Evolutionary conservation across 352 stramenopile genomes (phyloP).

Genomic region (Pythium dissotocum): DNA sequence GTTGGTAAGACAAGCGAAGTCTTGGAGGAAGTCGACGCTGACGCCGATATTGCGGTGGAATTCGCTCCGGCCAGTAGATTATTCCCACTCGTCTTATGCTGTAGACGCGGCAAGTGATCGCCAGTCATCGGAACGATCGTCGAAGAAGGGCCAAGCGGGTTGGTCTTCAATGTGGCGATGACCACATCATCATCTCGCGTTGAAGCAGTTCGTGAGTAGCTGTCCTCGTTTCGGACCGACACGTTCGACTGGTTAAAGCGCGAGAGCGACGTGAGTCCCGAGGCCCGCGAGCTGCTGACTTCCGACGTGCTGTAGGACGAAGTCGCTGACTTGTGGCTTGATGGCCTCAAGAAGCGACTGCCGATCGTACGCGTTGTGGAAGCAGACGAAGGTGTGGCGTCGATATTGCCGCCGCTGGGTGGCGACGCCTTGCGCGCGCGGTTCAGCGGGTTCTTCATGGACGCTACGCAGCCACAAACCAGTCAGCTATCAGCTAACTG

Average conservation of each 20-base stretch:
- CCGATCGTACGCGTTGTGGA: constrained; percentile 26
- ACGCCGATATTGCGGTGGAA: neutral
- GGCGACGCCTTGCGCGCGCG: constrained; percentile 32
- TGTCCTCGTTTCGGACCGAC: constrained; percentile 22
- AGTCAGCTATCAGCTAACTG: neutral
- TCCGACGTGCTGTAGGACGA: constrained; percentile 22
- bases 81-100: constrained; percentile 19
- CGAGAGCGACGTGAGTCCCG: constrained; percentile 45
- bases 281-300: constrained; percentile 27
- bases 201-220: constrained; percentile 13
- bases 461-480: constrained; percentile 11
- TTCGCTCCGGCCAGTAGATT: constrained; percentile 6
- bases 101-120: constrained; percentile 11
- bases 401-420: constrained; percentile 29
- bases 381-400: constrained; percentile 22
- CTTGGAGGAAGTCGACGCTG: constrained; percentile 13
- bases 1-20: constrained; percentile 6
- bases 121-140: constrained; percentile 5
- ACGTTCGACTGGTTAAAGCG: constrained; percentile 40
- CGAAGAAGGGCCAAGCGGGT: neutral
- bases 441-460: constrained; percentile 43
- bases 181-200: constrained; percentile 24
- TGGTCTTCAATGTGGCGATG: neutral
- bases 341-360: constrained; percentile 36
- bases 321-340: constrained; percentile 30